Evolutionary conservation across 768 basidiomycete species (phyloP).

Genomic region (Tulasnella sp.): DNA sequence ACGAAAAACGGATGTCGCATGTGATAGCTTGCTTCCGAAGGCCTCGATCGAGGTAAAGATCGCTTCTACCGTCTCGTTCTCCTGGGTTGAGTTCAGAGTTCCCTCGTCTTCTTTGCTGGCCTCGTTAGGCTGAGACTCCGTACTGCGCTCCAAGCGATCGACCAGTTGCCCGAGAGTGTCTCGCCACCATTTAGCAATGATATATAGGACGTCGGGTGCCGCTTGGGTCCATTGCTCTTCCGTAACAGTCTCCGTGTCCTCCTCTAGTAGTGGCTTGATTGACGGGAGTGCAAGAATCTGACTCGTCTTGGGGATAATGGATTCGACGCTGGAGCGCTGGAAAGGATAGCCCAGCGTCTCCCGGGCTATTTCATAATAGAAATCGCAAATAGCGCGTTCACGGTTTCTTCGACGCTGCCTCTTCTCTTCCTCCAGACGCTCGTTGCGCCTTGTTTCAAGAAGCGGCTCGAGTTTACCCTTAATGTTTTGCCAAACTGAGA

Average conservation of each 20-base stretch:
- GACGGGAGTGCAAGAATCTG: neutral
- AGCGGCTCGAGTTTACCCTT: neutral
- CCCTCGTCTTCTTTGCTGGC: neutral
- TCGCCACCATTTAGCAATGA: neutral
- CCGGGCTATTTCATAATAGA: neutral
- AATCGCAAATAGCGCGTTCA: neutral
- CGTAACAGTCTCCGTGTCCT: neutral
- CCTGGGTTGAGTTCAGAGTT: neutral
- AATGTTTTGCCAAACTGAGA: slow-evolving; percentile 6
- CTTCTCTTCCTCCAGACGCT: neutral
- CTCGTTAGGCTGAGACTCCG: neutral
- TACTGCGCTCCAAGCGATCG: neutral
- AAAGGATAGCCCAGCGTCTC: neutral
- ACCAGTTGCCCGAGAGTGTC: neutral
- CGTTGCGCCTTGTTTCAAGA: neutral
- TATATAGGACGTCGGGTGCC: neutral
- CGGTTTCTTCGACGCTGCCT: neutral
- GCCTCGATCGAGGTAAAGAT: neutral
- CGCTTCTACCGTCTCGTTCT: neutral
- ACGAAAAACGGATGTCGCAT: neutral
- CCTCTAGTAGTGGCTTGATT: neutral
- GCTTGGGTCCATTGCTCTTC: neutral
- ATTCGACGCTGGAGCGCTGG: neutral
- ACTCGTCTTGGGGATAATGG: neutral
- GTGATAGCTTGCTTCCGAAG: neutral